phyloP scores from a whole-genome alignment of 352 stramenopile genomes.

The Phytophthora multivora region DNA sequence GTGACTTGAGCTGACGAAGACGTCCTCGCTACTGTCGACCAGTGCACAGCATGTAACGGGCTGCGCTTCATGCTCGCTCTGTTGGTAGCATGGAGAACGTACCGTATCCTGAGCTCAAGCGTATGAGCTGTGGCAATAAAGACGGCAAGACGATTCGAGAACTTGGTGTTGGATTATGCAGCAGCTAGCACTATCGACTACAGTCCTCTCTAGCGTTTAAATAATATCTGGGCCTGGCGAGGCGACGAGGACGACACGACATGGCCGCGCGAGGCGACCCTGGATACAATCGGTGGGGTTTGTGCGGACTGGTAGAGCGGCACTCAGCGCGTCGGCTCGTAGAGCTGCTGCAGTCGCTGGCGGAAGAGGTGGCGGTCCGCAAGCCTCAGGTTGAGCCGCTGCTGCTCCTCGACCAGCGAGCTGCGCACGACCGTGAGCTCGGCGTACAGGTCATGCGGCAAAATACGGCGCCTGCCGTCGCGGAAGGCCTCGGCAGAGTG shows the following conservation, averaged over 20 bases:
- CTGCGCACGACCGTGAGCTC: slow-evolving; percentile 46
- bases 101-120: neutral
- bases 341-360: slow-evolving; percentile 49
- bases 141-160: neutral
- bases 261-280: slow-evolving; percentile 7
- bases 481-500: slow-evolving; percentile 33
- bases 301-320: slow-evolving; percentile 4
- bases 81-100: neutral
- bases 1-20: neutral
- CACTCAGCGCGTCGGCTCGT: slow-evolving; percentile 42
- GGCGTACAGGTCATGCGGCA: slow-evolving; percentile 42
- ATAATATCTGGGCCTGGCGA: slow-evolving; percentile 15
- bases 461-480: slow-evolving; percentile 37
- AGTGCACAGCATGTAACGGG: too few species aligned
- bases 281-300: slow-evolving; percentile 28
- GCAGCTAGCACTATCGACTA: slow-evolving; percentile 1
- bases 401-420: slow-evolving; percentile 49
- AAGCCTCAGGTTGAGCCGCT: slow-evolving; percentile 43
- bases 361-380: slow-evolving; percentile 49
- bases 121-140: neutral
- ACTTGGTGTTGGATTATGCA: slow-evolving; percentile 4
- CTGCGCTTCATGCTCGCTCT: too few species aligned
- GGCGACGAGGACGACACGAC: slow-evolving; percentile 13
- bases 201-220: slow-evolving; percentile 28
- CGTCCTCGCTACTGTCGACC: neutral